Evolutionary conservation across 163 green algal species (phyloP).

Genomic region (Smithsoniella earleae): DNA sequence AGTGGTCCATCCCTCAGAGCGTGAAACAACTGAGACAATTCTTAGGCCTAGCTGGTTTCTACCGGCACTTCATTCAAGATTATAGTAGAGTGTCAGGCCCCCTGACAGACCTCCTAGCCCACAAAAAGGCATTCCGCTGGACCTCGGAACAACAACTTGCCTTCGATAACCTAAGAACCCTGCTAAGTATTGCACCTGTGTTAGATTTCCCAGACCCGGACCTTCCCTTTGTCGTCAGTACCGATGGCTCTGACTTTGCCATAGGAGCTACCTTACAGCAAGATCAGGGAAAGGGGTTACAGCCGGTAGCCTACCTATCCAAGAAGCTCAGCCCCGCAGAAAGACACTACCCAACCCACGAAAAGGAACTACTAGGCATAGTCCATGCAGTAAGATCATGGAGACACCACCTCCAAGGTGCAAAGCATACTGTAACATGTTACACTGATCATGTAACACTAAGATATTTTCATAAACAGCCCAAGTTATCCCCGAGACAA

Average conservation of each 20-base stretch:
- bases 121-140: too few relatives aligned
- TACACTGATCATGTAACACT: constrained; percentile 46
- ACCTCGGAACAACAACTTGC: background rate
- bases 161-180: background rate
- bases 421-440: constrained; percentile 33
- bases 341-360: constrained; percentile 30
- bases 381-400: constrained; percentile 33
- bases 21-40: background rate
- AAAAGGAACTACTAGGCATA: constrained; percentile 34
- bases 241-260: constrained; percentile 31
- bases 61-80: background rate
- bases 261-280: constrained; percentile 34
- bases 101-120: background rate
- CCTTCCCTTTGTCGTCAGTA: constrained; percentile 27
- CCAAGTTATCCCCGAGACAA: constrained; percentile 35
- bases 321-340: constrained; percentile 27
- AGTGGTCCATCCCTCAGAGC: background rate
- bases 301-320: constrained; percentile 31
- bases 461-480: constrained; percentile 37
- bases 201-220: background rate
- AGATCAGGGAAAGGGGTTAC: constrained; percentile 15
- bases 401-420: constrained; percentile 34
- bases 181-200: background rate
- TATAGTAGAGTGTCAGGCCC: background rate
- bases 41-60: background rate